Evolutionary conservation across 768 basidiomycete genomes (phyloP).

Genomic region (Amanita thiersii): DNA sequence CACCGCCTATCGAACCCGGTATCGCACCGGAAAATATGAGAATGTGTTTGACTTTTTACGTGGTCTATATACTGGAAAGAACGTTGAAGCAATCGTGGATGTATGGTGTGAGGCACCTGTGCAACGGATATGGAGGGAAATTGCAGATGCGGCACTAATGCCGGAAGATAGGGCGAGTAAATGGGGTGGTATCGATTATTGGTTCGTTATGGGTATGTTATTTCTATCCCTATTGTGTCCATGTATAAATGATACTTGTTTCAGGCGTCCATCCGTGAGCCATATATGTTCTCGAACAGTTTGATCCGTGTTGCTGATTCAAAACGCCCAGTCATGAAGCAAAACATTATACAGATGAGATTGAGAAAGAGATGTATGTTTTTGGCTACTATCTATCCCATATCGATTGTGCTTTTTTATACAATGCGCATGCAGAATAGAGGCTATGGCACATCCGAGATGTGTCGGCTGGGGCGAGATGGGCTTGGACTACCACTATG

Average conservation of each 20-base stretch:
- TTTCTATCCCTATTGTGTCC: neutral
- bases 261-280: slow-evolving; percentile 70
- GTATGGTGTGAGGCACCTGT: slow-evolving; percentile 88
- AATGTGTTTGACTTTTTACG: slow-evolving; percentile 66
- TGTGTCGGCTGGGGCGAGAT: slow-evolving; percentile 90
- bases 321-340: slow-evolving; percentile 78
- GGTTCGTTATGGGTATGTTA: slow-evolving; percentile 72
- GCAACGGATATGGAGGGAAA: slow-evolving; percentile 50
- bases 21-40: slow-evolving; percentile 44
- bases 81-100: slow-evolving; percentile 66
- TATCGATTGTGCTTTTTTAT: neutral
- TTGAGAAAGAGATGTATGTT: slow-evolving; percentile 63
- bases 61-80: slow-evolving; percentile 47
- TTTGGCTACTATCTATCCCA: neutral
- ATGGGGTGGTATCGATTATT: slow-evolving; percentile 71
- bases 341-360: slow-evolving; percentile 52
- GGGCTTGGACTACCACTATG: slow-evolving; percentile 81
- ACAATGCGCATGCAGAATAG: slow-evolving; percentile 52
- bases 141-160: slow-evolving; percentile 63
- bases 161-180: slow-evolving; percentile 34
- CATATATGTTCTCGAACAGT: no score
- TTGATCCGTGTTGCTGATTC: no score
- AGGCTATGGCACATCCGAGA: slow-evolving; percentile 71
- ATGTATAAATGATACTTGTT: slow-evolving; percentile 5
- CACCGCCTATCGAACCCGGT: slow-evolving; percentile 50